Evolutionary conservation across 2,329 filamentous ascomycete species (phyloP), one percentile per base, ranked within the genome.

Genomic region (Apiospora rasikravindrae): DNA sequence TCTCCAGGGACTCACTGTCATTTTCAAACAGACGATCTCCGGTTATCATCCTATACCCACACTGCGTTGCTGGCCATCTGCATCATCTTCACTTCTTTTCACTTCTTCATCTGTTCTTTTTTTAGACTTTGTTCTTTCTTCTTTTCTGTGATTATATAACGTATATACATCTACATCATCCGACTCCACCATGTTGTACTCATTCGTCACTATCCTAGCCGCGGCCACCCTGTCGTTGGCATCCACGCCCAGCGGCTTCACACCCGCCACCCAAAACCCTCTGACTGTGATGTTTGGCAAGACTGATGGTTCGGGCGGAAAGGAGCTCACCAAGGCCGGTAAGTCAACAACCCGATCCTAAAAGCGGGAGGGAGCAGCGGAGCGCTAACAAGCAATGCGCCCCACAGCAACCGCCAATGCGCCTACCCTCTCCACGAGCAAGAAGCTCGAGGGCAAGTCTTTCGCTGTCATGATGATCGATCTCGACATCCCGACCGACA

Each of bases 401-500:
- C 22, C 33, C 10, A 42, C 73, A 84, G 83, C 76, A 69, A 82
- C 82, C 11, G 75, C 80, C 73, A 77, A 73, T 49, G 75, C 78
- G 51, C 83, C 84, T 24, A 80, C 74, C 33, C 73, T 85, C 45
- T 83, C 78, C 66, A 84, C 83, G 10, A 74, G 77, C 57, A 77
- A 78, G 73, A 78, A 77, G 67, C 78, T 86, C n/a, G 79, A 77
- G 24, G 84, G 84, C 69, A 80, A 80, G 69, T 83, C 82, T 4
- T 85, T 82, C 74, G 81, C 82, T 19, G 77, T 85, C 44, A 70
- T 85, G 72, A 85, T 85, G 83, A 78, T 85, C 67, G 83, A 85
- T 72, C 80, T 88, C 7, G 86, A 86, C 74, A 88, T 83, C 79
- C 86, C 83, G 66, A 84, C 84, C 14, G 82, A 80, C 74, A 80